Evolutionary conservation across 164 flowering plant species (phyloP), one percentile per base, ranked within the genome.

Genomic region (Nelumbo lutea): DNA sequence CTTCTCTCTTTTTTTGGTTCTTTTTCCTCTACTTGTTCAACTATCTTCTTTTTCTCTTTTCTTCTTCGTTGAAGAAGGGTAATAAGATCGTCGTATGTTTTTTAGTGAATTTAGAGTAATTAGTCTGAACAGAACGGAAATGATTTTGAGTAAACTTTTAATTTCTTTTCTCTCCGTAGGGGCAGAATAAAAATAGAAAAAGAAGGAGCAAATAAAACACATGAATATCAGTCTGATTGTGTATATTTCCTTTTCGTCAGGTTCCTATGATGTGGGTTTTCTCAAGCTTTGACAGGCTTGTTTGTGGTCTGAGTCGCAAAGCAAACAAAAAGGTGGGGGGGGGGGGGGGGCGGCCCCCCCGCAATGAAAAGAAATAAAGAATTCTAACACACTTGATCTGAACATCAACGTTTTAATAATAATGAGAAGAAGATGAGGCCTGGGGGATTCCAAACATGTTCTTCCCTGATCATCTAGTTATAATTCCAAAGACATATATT

Each of bases 1-100:
- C 40, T 62, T 58, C 59, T 38, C 47, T 59, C 59, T 69, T 58
- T 47, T 48, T 64, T 38, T 75, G 62, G 3, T 46, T 53, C 2
- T 5, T 39, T 46, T 44, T 41, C 67, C 27, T 48, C 6, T 1
- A 14, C 15, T 62, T 38, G 38, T 45, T 10, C 15, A n/a, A 63
- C 57, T 45, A 5, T 42, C 14, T 50, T 61, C 42, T 9, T 60
- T 53, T 40, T 65, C 27, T 3, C 0, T 42, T n/a, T 72, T 4
- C 39, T 9, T 15, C 59, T 7, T 51, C 13, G 2, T 8, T 3
- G 2, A 51, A 51, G 13, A 51, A 51, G 11, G 57, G 14, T 14
- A 53, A 53, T 13, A 9, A 53, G 57, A 9, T 11, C 13, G 27
- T 27, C 27, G 27, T 27, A 27, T 27, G 27, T 27, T 27, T 53